Percentiles rank a stretch among this genome's conserved stretches.
Conservation (phyloP, 2,329 filamentous ascomycete genomes). For the Herpotrichia juniperi region DNA sequence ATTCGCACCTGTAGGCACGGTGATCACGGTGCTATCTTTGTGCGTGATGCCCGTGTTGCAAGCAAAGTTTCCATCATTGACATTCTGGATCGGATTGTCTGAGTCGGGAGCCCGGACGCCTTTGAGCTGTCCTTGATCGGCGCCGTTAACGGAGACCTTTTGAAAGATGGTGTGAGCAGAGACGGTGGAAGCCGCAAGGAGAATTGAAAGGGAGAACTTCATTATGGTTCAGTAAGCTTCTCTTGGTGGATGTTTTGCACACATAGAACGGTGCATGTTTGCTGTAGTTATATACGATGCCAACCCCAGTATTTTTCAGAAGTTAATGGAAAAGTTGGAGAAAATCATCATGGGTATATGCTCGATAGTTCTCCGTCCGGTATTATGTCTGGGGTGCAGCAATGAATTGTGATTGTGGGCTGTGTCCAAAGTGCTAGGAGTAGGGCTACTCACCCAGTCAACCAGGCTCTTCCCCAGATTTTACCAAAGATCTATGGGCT, state of each 20-base stretch:
- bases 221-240: conserved; percentile 13
- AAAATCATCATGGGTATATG: not conserved
- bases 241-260: no score
- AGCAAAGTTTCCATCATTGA: conserved; percentile 49
- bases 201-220: conserved; percentile 18
- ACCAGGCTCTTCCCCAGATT: not conserved
- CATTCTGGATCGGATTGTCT: conserved; percentile 55
- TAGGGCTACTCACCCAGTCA: not conserved
- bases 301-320: not conserved
- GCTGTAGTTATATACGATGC: not conserved
- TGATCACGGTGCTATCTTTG: conserved; percentile 49
- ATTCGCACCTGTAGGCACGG: conserved; percentile 55
- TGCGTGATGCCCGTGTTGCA: conserved; percentile 49
- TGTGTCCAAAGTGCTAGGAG: not conserved
- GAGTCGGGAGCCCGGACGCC: conserved; percentile 56
- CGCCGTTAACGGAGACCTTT: conserved; percentile 55
- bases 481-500: not conserved
- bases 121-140: conserved; percentile 55
- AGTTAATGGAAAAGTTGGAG: not conserved
- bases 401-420: not conserved
- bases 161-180: conserved; percentile 50
- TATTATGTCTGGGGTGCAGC: not conserved
- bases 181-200: conserved; percentile 20
- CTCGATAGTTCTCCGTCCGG: not conserved
- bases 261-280: no score